These are phyloP conservation scores for Copromyces sp. DNA, from an alignment of 495 filamentous ascomycete genomes.

Conservation along the genomic window DNA sequence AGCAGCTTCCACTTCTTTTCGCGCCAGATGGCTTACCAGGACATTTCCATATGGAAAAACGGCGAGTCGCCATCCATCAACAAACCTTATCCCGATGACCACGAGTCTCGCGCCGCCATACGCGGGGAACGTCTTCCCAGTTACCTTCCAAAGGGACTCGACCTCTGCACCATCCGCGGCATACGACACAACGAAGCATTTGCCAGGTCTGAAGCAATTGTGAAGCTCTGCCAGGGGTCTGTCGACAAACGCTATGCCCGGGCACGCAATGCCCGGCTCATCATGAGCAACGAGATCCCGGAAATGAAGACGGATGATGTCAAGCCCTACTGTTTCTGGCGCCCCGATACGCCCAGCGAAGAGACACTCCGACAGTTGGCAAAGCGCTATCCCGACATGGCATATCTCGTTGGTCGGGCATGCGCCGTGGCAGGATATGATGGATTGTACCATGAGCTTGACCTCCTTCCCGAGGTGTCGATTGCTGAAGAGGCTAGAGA, in stretches of 20 bases:
- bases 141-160: not conserved
- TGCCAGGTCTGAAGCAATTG: not conserved
- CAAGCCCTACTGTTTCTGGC: conserved; percentile 36
- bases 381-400: conserved; percentile 8
- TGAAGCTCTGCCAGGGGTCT: no score
- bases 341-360: conserved; percentile 27
- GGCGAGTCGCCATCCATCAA: not conserved
- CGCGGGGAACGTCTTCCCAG: not conserved
- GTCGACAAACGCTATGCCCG: no score
- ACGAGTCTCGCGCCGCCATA: not conserved
- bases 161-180: not conserved
- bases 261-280: conserved; percentile 27
- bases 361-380: conserved; percentile 22
- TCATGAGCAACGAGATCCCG: conserved; percentile 32
- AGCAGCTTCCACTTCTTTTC: not conserved
- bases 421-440: conserved; percentile 13
- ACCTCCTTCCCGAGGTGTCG: conserved; percentile 8
- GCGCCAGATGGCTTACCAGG: not conserved
- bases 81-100: not conserved
- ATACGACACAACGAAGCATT: not conserved
- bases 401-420: conserved; percentile 7
- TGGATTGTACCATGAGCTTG: conserved; percentile 7
- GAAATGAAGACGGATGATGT: conserved; percentile 17
- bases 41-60: not conserved
- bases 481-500: conserved; percentile 15